These are phyloP conservation scores for Blastomyces silverae DNA, from an alignment of 2,329 filamentous ascomycete species.

Conservation along the genomic window DNA sequence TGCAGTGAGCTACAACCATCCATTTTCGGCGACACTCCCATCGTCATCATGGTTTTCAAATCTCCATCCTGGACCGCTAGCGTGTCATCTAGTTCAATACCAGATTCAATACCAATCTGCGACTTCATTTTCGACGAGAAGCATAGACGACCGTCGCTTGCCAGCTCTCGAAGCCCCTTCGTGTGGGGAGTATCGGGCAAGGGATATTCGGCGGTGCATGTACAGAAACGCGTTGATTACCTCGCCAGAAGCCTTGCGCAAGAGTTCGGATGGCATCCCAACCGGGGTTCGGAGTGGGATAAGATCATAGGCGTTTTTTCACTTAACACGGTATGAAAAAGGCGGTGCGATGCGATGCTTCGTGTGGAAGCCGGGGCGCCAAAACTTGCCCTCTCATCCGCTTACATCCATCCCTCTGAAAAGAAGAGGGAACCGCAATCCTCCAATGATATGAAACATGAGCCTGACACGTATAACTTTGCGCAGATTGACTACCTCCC, in stretches of 20 bases:
- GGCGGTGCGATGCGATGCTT: neutral
- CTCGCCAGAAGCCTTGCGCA: slow-evolving; percentile 57
- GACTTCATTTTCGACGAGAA: slow-evolving; percentile 65
- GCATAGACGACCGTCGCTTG: slow-evolving; percentile 56
- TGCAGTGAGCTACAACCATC: neutral
- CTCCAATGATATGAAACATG: neutral
- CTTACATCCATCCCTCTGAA: neutral
- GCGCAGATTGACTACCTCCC: slow-evolving; percentile 61
- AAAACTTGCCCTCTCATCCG: neutral
- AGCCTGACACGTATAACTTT: neutral
- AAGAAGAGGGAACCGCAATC: neutral
- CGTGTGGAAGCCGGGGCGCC: neutral
- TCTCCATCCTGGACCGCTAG: slow-evolving; percentile 32
- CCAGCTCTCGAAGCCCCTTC: slow-evolving; percentile 58
- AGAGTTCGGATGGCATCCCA: slow-evolving; percentile 57
- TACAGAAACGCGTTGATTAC: slow-evolving; percentile 53
- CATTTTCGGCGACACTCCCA: neutral
- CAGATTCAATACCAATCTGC: slow-evolving; percentile 61
- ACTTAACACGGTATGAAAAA: slow-evolving; percentile 55
- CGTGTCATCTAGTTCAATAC: slow-evolving; percentile 45
- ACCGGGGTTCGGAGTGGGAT: slow-evolving; percentile 62
- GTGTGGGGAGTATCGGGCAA: slow-evolving; percentile 63
- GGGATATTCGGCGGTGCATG: slow-evolving; percentile 52
- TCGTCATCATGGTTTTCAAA: slow-evolving; percentile 31
- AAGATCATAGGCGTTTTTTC: slow-evolving; percentile 64